Conservation (phyloP, 805 yeast genomes). For the Nakazawaea peltata region DNA sequence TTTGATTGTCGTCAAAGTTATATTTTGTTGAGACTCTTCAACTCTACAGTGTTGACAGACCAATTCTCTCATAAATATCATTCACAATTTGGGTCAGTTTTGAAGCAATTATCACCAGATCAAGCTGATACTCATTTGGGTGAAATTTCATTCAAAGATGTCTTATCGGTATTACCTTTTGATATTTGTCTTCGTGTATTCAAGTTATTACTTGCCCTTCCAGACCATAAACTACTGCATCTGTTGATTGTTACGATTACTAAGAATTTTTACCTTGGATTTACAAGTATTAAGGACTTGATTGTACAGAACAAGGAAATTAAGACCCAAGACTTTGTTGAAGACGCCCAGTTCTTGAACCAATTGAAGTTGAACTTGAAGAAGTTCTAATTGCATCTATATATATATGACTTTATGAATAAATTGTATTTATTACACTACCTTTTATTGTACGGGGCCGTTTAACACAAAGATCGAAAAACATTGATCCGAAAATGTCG, state of each 20-base stretch:
- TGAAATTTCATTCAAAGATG: slow-evolving; percentile 1
- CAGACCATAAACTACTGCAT: slow-evolving; percentile 29
- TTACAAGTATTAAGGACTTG: slow-evolving; percentile 21
- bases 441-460: no score
- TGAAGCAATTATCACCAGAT: slow-evolving; percentile 4
- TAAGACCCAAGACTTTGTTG: slow-evolving; percentile 14
- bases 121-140: slow-evolving; percentile 2
- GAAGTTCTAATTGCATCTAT: slow-evolving; percentile 14
- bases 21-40: slow-evolving; percentile 4
- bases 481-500: no score
- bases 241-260: slow-evolving; percentile 32
- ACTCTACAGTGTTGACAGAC: background rate
- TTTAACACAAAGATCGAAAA: no score
- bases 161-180: background rate
- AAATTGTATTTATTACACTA: no score
- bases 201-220: slow-evolving; percentile 17
- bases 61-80: slow-evolving; percentile 1
- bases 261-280: slow-evolving; percentile 46
- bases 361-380: slow-evolving; percentile 19
- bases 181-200: slow-evolving; percentile 14
- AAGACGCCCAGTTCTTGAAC: slow-evolving; percentile 21
- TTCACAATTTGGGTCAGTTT: background rate
- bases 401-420: no score
- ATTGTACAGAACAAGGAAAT: slow-evolving; percentile 12
- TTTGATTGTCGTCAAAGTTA: background rate